Evolutionary conservation across 2,329 filamentous ascomycete species (phyloP), one percentile per base, ranked within the genome.

Genomic region (Fusarium solani-melongenae): DNA sequence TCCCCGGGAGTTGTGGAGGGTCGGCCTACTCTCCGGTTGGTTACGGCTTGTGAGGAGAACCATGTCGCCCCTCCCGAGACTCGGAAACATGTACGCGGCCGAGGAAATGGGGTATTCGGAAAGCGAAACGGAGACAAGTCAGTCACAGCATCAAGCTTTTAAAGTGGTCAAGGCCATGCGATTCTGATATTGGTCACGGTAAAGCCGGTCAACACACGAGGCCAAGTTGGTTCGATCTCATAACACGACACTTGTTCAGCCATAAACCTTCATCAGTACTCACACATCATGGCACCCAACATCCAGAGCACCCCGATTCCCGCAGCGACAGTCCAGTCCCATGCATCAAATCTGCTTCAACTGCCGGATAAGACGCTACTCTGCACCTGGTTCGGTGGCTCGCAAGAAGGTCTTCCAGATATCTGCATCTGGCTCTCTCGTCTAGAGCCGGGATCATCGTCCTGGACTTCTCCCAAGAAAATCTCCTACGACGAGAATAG

Each of bases 361-460:
- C 79, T 86, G 0, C 80, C 80, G 2, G 80, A 84, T 70, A 80
- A 79, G n/a, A 82, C 82, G 4, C 72, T 86, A 0, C 74, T 86
- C 0, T 86, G 84, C 66, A 81, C 77, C 15, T 86, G 83, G 83
- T 86, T 86, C 34, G 84, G 84, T 6, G 84, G 84, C 2, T 84
- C 82, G 0, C 84, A 86, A 66, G 84, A 86, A 73, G 84, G 84
- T 0, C 80, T 81, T 5, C 81, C 83, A 1, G 84, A 86, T 57
- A 85, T 86, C 46, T 82, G 80, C 62, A 84, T 86, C 56, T 84
- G 84, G 66, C 72, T 84, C 0, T 84, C 84, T 14, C 82, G 83
- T 8, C 73, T 83, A 2, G 73, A 70, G 2, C 74, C 79, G 1
- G 81, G 79, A 0, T 66, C 79, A 0, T 61, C 58, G 0, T 53